These are phyloP conservation scores for Kregervanrija delftensis DNA, from an alignment of 805 yeast species.

Conservation along the genomic window DNA sequence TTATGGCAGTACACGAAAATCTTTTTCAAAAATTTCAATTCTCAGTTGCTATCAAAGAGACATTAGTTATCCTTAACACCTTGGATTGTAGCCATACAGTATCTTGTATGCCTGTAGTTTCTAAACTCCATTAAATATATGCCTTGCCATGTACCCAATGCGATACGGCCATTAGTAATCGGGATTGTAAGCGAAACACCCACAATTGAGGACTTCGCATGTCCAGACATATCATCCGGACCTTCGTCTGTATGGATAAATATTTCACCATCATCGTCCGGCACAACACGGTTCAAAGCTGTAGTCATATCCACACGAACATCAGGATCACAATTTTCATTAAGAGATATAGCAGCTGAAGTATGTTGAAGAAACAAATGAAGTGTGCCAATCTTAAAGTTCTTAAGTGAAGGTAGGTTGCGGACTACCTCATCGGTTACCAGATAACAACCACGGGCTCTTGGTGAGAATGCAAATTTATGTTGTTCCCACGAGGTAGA, in stretches of 20 bases:
- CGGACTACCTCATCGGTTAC: slow-evolving; percentile 58
- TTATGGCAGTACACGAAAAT: neutral
- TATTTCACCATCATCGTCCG: slow-evolving; percentile 45
- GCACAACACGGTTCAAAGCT: slow-evolving; percentile 58
- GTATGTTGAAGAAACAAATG: slow-evolving; percentile 73
- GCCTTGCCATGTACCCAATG: slow-evolving; percentile 84
- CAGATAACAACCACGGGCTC: slow-evolving; percentile 62
- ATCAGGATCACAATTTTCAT: slow-evolving; percentile 77
- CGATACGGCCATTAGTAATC: slow-evolving; percentile 57
- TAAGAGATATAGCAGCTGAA: slow-evolving; percentile 68
- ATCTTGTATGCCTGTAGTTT: slow-evolving; percentile 53
- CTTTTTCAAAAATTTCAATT: neutral
- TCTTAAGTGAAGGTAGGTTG: slow-evolving; percentile 51
- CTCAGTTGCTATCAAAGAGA: neutral
- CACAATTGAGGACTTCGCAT: slow-evolving; percentile 53
- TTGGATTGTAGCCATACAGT: slow-evolving; percentile 65
- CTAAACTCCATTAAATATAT: slow-evolving; percentile 73
- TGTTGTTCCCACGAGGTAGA: slow-evolving; percentile 50
- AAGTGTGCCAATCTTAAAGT: slow-evolving; percentile 56
- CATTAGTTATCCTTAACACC: slow-evolving; percentile 37
- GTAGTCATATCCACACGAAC: slow-evolving; percentile 64
- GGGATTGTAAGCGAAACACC: slow-evolving; percentile 67
- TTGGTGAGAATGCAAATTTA: slow-evolving; percentile 46
- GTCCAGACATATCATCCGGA: slow-evolving; percentile 82
- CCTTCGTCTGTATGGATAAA: slow-evolving; percentile 72